Base-by-base conservation (phyloP, 441 rosid species). In the Populus hybrid region DNA sequence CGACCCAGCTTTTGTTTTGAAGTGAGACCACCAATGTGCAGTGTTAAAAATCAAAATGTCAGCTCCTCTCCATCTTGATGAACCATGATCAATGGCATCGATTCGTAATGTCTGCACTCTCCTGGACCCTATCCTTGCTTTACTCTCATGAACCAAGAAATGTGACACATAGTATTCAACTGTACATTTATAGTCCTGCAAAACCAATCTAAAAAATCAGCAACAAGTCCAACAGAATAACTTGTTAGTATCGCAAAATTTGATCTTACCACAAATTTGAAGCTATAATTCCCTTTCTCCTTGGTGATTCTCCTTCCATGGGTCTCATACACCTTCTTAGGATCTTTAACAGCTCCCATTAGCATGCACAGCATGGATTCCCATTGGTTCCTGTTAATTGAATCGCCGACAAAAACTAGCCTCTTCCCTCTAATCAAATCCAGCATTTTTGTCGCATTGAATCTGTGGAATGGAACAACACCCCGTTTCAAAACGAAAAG, bases 1-100 rank as follows among this genome's bases (percentile, higher is more conserved):
- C 82, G 53, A 95, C 99, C 99, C 98, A 7, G 97, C 87, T 86
- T 91, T 91, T 63, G 99, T 95, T 82, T 95, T 95, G 88, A 81
- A 86, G 82, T 95, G 99, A 61, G 97, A 87, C 99, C 99, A 95
- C 99, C 99, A 95, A 83, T 93, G 98, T 38, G 97, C 99, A 67
- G 98, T 86, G 87, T 95, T 95, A 84, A 95, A 93, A 76, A 95
- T 86, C 74, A 95, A 79, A 73, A 95, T 82, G 87, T 92, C 94
- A 77, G 98, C 98, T 78, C 97, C 94, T 85, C 84, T 89, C 99
- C 98, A 95, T 88, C 87, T 92, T 12, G 98, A 95, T 64, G 99
- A 88, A 23, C 92, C 92, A 71, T 78, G 95, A 88, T 93, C 97
- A 69, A 95, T 89, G 10, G 92, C 83, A 76, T 95, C 98, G 24